Base-by-base conservation (phyloP, 257 asterid genomes). In the Craterostigma plantagineum region DNA sequence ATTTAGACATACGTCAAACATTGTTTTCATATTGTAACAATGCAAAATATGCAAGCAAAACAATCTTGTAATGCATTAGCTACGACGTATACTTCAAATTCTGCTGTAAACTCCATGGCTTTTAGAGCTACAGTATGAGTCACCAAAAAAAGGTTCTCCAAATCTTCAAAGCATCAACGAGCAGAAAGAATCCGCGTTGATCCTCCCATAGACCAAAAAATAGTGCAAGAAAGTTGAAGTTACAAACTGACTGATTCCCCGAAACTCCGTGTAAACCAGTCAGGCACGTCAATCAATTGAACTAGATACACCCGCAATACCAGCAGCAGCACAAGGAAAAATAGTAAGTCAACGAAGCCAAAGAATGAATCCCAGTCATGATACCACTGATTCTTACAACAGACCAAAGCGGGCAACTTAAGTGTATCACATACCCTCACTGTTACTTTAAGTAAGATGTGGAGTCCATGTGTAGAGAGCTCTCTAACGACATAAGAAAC, bases 51-150 rank as follows among this genome's bases (percentile, higher is more conserved):
- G 52, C 48, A 46, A 53, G 53, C 56, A 48, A 43, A 46, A 41
- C 45, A 47, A 55, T 62, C 50, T 56, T 51, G 58, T 46, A 56
- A 62, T 63, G 59, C 47, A 61, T 45, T 30, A 59, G 68, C 56
- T 57, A 60, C 38, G 56, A 61, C 47, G 61, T 43, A 49, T 14
- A 47, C 54, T 54, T 56, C 72, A 49, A 68, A 57, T 72, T 66
- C 65, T 17, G 51, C 62, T 55, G 44, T 51, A 64, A 59, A 70
- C 77, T 45, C 61, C 71, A 45, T 61, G 39, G 53, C 63, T 69
- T 65, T 57, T 57, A 53, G 68, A 54, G 70, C 67, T 52, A 62
- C 57, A 66, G 48, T 38, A 60, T 59, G 71, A 67, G 65, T 58
- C 67, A 65, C 17, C 52, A 53, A 63, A 63, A 69, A 51, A 52